A percentile compares a stretch with the other conserved stretches of the same genome.
Conservation (phyloP, 2,329 filamentous ascomycete genomes). For the Ascochyta fabae region DNA sequence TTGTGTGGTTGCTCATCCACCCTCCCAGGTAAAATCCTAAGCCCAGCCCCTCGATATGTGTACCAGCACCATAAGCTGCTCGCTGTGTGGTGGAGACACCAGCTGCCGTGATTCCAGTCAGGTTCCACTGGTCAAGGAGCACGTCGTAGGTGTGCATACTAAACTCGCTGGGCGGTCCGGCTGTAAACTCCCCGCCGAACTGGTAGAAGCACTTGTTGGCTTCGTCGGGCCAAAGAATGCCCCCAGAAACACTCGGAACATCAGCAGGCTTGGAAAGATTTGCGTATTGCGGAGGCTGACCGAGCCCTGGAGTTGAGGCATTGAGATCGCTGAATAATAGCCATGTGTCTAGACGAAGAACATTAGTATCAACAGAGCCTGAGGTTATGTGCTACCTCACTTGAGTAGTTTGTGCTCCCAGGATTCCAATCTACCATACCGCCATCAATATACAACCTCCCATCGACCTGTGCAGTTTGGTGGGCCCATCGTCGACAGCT, state of each 20-base stretch:
- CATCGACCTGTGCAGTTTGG: conserved; percentile 65
- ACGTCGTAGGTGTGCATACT: conserved; percentile 65
- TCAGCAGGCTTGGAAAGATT: conserved; percentile 66
- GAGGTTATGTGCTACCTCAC: conserved; percentile 40
- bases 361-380: background rate
- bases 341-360: conserved; percentile 54
- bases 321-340: conserved; percentile 66
- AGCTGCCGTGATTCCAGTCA: conserved; percentile 49
- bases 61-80: conserved; percentile 64
- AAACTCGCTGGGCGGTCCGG: conserved; percentile 53
- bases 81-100: conserved; percentile 49
- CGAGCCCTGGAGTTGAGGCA: conserved; percentile 43
- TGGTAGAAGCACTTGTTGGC: conserved; percentile 69
- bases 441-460: conserved; percentile 68
- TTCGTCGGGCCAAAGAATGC: conserved; percentile 64
- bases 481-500: conserved; percentile 58
- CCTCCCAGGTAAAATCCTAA: conserved; percentile 69
- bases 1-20: conserved; percentile 63
- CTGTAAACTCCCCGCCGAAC: conserved; percentile 64
- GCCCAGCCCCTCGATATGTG: conserved; percentile 61
- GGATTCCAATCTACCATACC: conserved; percentile 64
- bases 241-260: conserved; percentile 60
- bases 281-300: conserved; percentile 61
- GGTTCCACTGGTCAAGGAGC: conserved; percentile 63
- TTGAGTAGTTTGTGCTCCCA: conserved; percentile 56